Base-by-base conservation (phyloP, 2,329 filamentous ascomycete species). In the Torrubiellomyces zombiae region DNA sequence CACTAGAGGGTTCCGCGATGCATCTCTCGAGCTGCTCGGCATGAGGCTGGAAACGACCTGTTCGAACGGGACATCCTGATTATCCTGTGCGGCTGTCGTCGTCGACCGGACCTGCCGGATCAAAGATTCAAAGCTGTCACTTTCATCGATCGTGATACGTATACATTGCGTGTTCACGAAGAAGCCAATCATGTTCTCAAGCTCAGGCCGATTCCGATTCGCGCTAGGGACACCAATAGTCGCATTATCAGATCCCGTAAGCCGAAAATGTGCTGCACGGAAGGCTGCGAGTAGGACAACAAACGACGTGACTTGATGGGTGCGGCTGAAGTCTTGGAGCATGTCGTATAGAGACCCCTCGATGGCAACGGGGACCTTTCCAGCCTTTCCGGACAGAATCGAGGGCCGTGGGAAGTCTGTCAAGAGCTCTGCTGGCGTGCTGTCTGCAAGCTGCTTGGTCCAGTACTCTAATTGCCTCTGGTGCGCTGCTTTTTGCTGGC, bases 91-190 rank as follows among this genome's bases (percentile, higher is more conserved):
- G 6, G n/a, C 9, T 14, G 13, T 13, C 11, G 21, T 12, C 7
- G 21, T 23, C 16, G 21, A 7, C 13, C 21, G 21, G 9, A 23
- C 21, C 13, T 14, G 21, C 8, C 21, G 21, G 5, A 23, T 15
- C 6, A 23, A 7, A 15, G 11, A 7, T n/a, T 23, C 13, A n/a
- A 23, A 23, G n/a, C 6, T 23, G 10, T 23, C 21, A 9, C 16
- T n/a, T 6, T 15, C n/a, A 15, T 14, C 5, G 10, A 23, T 14
- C 9, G 21, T 9, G 11, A 23, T 23, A 6, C 21, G 11, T 14
- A 43, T 38, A 12, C 41, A 43, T 18, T 44, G 41, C 0, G 31
- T 31, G 13, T 40, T 42, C 17, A 41, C 41, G 9, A 43, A 43
- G 30, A 38, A 39, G 1, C 38, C 41, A 7, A 42, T 32, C 1